Base-by-base conservation (phyloP, 108 stramenopile species). In the Thalassiosira profunda region DNA sequence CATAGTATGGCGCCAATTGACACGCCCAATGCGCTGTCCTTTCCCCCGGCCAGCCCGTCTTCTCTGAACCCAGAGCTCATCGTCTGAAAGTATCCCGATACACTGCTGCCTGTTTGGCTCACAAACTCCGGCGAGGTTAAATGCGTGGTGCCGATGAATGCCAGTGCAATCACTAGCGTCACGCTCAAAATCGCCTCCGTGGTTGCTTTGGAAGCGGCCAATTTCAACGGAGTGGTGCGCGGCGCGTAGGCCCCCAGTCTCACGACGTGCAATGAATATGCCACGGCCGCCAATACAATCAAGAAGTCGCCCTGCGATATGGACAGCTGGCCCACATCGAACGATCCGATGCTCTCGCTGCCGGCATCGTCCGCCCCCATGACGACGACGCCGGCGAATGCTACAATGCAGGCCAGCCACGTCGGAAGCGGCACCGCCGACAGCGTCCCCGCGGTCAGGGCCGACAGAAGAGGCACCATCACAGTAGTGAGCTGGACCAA, bases 181-280 rank as follows among this genome's bases (percentile, higher is more conserved):
- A 70, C 72, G 55, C 85, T 89, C 15, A 89, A 63, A 17, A 73
- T 25, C 36, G 86, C 74, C 58, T 94, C 92, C 2, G 65, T 66
- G 11, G 82, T 83, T 40, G 92, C 92, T 63, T 96, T 96, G 45
- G 77, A 61, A 0, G 87, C 83, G 2, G 92, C 91, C 24, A 96
- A 83, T 41, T 63, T 63, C 57, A 93, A 65, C 20, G 95, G 87
- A 4, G 78, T 66, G 0, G 86, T 85, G 35, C 63, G 25, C 40
- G 68, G 77, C 10, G 92, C 91, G 60, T 89, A 91, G 3, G 36
- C 47, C 15, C 92, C 87, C 8, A 96, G 70, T 33, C 95, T 74
- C 15, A 96, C 84, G 7, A 96, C 91, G 70, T 94, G 91, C 67
- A 93, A 63, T 9, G 89, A 66, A 57, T 93, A 93, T n/a, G 85